Percentiles rank a stretch among this genome's conserved stretches.
Conservation (phyloP, 768 basidiomycete species). For the Xanthoconium stramineum region DNA sequence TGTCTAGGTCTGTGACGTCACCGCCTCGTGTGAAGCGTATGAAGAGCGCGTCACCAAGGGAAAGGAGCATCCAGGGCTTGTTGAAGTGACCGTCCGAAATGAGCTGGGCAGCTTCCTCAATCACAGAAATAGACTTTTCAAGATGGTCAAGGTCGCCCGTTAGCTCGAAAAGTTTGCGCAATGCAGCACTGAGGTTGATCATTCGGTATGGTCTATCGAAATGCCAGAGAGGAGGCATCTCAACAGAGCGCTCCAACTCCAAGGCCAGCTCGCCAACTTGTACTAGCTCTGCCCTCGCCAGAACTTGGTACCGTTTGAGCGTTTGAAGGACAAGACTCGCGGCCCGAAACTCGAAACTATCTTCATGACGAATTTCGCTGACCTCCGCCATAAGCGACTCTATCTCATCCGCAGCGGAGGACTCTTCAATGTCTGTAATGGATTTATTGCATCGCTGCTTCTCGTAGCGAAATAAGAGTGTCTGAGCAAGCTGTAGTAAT, state of each 20-base stretch:
- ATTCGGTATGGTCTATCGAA: neutral
- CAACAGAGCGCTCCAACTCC: neutral
- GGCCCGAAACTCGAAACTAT: neutral
- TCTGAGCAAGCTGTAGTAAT: neutral
- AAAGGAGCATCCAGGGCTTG: neutral
- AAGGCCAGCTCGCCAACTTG: neutral
- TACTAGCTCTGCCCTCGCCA: neutral
- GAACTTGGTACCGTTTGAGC: neutral
- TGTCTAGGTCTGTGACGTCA: neutral
- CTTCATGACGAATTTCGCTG: neutral
- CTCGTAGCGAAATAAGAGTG: neutral
- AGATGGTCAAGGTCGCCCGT: neutral
- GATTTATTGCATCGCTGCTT: neutral
- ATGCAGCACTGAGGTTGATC: neutral
- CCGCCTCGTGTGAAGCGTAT: neutral
- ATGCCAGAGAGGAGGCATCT: neutral
- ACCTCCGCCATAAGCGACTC: neutral
- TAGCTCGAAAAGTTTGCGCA: neutral
- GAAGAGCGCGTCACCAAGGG: neutral
- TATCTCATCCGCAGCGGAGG: neutral
- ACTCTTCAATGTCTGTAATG: neutral
- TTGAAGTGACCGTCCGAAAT: neutral
- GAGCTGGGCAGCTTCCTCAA: neutral
- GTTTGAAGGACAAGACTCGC: neutral
- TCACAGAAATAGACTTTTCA: neutral